Base-by-base conservation (phyloP, 805 yeast species). In the Naumovozyma dairenensis region DNA sequence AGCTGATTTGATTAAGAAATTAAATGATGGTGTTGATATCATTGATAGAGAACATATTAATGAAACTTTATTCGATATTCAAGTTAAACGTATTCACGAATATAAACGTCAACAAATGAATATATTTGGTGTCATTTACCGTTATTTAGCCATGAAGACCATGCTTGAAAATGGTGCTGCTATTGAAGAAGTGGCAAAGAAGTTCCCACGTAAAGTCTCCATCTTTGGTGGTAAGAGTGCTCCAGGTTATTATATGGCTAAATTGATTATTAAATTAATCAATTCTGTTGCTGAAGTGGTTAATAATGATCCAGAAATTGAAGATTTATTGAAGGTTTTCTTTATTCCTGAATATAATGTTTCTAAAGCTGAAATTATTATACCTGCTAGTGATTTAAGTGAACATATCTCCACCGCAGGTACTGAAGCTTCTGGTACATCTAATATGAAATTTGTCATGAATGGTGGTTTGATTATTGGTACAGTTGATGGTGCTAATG, bases 331-430 rank as follows among this genome's bases (percentile, higher is more conserved):
- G 51, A 84, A 86, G 63, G 94, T 85, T 36, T 85, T 81, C 25
- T 86, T 82, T 53, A 71, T 86, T 46, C 93, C 94, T 24, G 96
- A 87, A 59, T 86, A 86, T 63, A 86, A 86, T 49, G 96, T 87
- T 25, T 81, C 94, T 22, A 87, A 86, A 60, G 96, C 96, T 1
- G 95, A 87, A 63, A 72, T 85, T 38, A 83, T 86, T 51, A 71
- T 76, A 44, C 95, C 96, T 17, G 96, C 89, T 15, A 77, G 89
- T 29, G 96, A 86, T 57, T 66, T 86, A 49, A 80, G 92, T 30
- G 92, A 86, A 63, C 96, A 86, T 63, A 86, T 86, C 45, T 86
- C 96, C 10, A 86, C 96, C 28, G 96, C 96, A 6, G 96, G 96
- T 48, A 86, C 96, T 19, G 96, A 86, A 58, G 96, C 95, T 16